Conservation (phyloP, 2,329 filamentous ascomycete genomes). For the Balansia obtecta region DNA sequence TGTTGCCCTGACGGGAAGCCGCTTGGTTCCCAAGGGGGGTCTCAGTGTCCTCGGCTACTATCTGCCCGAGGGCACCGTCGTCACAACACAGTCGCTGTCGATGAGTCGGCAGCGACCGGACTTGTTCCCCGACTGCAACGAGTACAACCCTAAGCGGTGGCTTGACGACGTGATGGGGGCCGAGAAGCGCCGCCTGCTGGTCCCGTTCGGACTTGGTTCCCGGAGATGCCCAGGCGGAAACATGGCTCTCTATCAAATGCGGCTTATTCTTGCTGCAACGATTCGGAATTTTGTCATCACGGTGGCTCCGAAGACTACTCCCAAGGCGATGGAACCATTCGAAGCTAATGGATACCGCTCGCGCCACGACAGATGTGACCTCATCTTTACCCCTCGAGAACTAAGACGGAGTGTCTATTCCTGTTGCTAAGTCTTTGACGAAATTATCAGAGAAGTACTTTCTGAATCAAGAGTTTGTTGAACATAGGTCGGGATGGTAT, state of each 20-base stretch:
- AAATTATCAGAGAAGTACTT: no score
- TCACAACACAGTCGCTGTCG: constrained; percentile 11
- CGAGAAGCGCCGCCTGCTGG: constrained; percentile 6
- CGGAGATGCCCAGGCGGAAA: constrained; percentile 9
- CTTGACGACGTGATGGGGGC: constrained; percentile 1
- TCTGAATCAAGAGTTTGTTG: no score
- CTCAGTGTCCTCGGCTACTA: constrained; percentile 9
- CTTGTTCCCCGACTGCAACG: constrained; percentile 10
- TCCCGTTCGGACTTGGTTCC: constrained; percentile 7
- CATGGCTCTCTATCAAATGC: constrained; percentile 10
- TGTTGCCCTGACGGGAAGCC: constrained; percentile 10
- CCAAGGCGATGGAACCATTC: constrained; percentile 9
- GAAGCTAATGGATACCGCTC: constrained; percentile 11
- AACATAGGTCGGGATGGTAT: no score
- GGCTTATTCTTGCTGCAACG: constrained; percentile 6
- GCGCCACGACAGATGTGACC: constrained; percentile 7
- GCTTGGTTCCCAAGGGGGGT: constrained; percentile 8
- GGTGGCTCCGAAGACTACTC: constrained; percentile 10
- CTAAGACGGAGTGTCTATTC: no score
- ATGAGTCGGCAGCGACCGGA: constrained; percentile 11
- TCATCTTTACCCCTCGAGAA: constrained; percentile 8
- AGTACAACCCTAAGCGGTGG: constrained; percentile 9
- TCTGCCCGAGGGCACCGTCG: constrained; percentile 9
- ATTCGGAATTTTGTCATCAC: constrained; percentile 5
- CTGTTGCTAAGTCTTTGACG: no score